These are phyloP conservation scores for Chaetomium cochliodes DNA, from an alignment of 495 filamentous ascomycete genomes.

Conservation along the genomic window DNA sequence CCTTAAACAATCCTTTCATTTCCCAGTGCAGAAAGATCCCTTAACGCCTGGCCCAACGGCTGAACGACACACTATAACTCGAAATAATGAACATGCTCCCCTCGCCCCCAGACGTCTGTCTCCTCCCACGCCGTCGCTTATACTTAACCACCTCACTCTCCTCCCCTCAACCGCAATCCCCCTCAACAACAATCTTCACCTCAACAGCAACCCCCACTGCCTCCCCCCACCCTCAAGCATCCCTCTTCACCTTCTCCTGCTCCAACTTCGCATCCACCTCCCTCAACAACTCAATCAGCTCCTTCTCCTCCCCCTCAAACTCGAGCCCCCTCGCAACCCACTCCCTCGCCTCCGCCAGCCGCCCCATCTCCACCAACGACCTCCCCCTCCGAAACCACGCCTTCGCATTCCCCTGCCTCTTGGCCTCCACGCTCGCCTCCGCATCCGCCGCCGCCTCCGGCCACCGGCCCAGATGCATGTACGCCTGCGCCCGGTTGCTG, in stretches of 20 bases:
- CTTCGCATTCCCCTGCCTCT: constrained; percentile 83
- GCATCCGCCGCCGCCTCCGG: constrained; percentile 79
- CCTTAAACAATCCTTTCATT: not conserved
- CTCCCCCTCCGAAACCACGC: constrained; percentile 85
- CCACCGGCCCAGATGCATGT: constrained; percentile 78
- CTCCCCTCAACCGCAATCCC: not conserved
- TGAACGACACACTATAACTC: not conserved
- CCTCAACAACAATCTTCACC: not conserved
- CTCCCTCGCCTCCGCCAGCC: constrained; percentile 74
- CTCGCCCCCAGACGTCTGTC: not conserved
- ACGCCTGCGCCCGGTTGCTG: constrained; percentile 84
- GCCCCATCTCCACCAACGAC: constrained; percentile 86
- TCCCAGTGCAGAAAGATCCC: not conserved
- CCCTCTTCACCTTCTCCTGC: constrained; percentile 28
- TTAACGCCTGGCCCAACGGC: not conserved
- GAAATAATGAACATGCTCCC: not conserved
- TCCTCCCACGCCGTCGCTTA: not conserved
- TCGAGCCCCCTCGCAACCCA: constrained; percentile 74
- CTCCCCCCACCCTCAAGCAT: constrained; percentile 7
- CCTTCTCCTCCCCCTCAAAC: constrained; percentile 74
- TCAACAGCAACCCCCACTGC: not conserved
- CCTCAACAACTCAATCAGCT: constrained; percentile 65
- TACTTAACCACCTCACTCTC: not conserved
- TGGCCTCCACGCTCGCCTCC: constrained; percentile 85
- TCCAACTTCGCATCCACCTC: constrained; percentile 59